Percentiles rank a stretch among this genome's conserved stretches.
Evolutionary conservation across 331 rosid genomes (phyloP).

Genomic region (Ulmus americana): DNA sequence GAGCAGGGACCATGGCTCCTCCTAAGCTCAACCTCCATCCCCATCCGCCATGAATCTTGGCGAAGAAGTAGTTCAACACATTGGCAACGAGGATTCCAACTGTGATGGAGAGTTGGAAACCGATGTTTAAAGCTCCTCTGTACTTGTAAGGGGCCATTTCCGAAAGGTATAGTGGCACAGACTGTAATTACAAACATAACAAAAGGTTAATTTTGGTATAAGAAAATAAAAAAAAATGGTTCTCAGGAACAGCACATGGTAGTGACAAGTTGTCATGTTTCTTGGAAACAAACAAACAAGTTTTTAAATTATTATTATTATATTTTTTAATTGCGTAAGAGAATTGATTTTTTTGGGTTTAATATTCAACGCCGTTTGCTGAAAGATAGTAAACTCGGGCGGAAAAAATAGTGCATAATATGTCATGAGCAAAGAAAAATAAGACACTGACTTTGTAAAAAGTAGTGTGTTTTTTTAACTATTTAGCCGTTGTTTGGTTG

Average conservation of each 20-base stretch:
- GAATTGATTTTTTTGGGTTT: slow-evolving; percentile 10
- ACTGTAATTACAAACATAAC: slow-evolving; percentile 31
- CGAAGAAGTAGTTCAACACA: slow-evolving; percentile 71
- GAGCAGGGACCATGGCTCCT: slow-evolving; percentile 81
- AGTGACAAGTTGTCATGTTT: slow-evolving; percentile 20
- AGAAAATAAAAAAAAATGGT: slow-evolving; percentile 2
- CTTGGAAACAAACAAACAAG: neutral
- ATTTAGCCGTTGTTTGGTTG: neutral
- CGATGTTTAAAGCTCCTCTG: slow-evolving; percentile 81
- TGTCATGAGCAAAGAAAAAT: slow-evolving; percentile 37
- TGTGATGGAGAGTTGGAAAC: slow-evolving; percentile 76
- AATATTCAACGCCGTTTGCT: slow-evolving; percentile 6
- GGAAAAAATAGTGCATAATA: neutral
- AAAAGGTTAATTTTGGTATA: too few relatives aligned
- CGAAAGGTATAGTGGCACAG: slow-evolving; percentile 83
- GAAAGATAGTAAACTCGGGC: slow-evolving; percentile 9
- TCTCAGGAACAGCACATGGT: slow-evolving; percentile 6
- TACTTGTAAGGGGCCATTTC: slow-evolving; percentile 89
- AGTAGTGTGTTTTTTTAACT: too few relatives aligned
- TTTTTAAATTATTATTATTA: neutral
- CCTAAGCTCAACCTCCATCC: slow-evolving; percentile 95
- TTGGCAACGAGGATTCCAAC: slow-evolving; percentile 74
- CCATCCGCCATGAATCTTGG: slow-evolving; percentile 83
- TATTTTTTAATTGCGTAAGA: too few relatives aligned
- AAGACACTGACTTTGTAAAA: neutral